A percentile compares a stretch with the other conserved stretches of the same genome.
phyloP scores from a whole-genome alignment of 2,329 filamentous ascomycete genomes.

The Beauveria pseudobassiana region DNA sequence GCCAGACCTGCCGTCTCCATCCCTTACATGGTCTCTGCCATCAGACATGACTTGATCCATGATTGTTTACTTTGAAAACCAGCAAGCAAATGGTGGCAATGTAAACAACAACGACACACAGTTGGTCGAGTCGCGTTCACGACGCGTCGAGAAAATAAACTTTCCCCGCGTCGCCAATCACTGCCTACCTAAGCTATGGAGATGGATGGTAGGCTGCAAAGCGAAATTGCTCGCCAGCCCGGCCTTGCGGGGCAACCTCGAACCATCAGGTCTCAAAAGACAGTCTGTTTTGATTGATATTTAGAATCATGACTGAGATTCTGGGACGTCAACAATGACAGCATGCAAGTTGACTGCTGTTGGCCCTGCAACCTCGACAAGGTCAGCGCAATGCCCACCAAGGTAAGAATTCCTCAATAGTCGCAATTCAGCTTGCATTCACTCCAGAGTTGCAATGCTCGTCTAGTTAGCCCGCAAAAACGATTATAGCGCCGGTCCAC shows the following conservation, averaged over 20 bases:
- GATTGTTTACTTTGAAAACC: too few species aligned
- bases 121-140: not conserved
- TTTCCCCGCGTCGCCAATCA: not conserved
- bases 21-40: too few species aligned
- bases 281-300: not conserved
- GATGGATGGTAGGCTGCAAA: not conserved
- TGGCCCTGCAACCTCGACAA: not conserved
- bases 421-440: too few species aligned
- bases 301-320: not conserved
- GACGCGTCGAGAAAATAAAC: not conserved
- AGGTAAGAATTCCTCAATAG: too few species aligned
- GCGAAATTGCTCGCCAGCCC: conserved; percentile 1
- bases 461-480: not conserved
- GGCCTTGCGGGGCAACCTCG: not conserved
- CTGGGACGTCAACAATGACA: not conserved
- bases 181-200: not conserved
- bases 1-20: not conserved
- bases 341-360: not conserved
- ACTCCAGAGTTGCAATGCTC: not conserved
- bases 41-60: too few species aligned
- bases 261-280: not conserved
- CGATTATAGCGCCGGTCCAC: not conserved
- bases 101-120: too few species aligned
- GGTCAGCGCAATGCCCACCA: not conserved
- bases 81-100: too few species aligned